Percentiles rank a stretch among this genome's conserved stretches.
These are phyloP conservation scores for Backusella tarrabulga DNA, from an alignment of 192 early-diverging fungal species.

Conservation along the genomic window DNA sequence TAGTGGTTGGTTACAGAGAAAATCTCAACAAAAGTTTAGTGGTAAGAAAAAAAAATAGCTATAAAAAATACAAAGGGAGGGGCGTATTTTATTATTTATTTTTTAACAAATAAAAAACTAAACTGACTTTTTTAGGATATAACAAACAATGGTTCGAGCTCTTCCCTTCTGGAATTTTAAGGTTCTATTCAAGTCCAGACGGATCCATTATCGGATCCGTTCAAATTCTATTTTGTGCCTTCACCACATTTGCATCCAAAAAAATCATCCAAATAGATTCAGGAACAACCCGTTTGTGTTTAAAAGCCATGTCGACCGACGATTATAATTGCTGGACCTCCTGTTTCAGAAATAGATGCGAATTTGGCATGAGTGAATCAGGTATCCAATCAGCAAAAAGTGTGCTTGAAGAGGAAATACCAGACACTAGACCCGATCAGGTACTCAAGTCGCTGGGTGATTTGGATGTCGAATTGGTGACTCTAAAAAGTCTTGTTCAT, in stretches of 20 bases:
- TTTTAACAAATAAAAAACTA: not conserved
- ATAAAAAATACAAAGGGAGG: not conserved
- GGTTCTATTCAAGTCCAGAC: not conserved
- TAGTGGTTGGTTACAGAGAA: not conserved
- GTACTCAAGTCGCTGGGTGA: not conserved
- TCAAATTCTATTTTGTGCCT: not conserved
- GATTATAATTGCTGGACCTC: not conserved
- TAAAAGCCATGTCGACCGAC: not conserved
- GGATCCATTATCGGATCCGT: not conserved
- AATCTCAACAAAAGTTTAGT: not conserved
- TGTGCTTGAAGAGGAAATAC: not conserved
- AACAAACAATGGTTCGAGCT: not conserved
- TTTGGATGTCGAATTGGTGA: not conserved
- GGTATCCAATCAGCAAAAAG: not conserved
- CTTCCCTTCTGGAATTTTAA: not conserved
- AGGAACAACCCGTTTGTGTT: not conserved
- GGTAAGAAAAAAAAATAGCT: not conserved
- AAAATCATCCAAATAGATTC: not conserved
- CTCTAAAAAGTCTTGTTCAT: not conserved
- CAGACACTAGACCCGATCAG: not conserved
- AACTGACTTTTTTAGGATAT: not conserved
- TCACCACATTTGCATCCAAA: not conserved
- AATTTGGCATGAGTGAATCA: not conserved
- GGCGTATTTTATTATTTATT: not conserved
- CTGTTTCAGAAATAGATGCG: not conserved